Evolutionary conservation across 2,329 filamentous ascomycete genomes (phyloP), one percentile per base, ranked within the genome.

Genomic region (Fusarium floridanum): DNA sequence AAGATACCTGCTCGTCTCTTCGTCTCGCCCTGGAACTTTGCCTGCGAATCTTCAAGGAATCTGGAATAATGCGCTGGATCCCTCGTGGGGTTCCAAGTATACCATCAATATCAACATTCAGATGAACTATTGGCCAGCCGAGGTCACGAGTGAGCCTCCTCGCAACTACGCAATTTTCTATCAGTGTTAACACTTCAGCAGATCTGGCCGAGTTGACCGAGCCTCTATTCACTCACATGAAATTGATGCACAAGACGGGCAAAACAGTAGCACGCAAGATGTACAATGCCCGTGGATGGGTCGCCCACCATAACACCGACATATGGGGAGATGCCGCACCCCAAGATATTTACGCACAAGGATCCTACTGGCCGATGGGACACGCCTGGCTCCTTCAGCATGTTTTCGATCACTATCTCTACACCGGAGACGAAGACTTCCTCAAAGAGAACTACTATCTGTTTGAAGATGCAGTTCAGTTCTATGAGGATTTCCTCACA

Each of bases 251-350:
- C 55, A 57, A 59, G 55, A 56, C 41, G 1, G 57, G 64, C 6
- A 56, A 61, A 17, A n/a, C 5, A 17, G 53, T 41, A 24, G 64
- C 57, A 56, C 34, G 36, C 9, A 62, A 55, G 0, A 66, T 66
- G 57, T 50, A 41, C n/a, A 22, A 61, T 20, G 64, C 64, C 17
- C 45, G 43, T 8, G 64, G 56, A 22, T 66, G 60, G 60, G 32
- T 62, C 6, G 60, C 60, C 2, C 60, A 62, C 29, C 64, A 61
- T 9, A 66, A 66, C 43, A 60, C 56, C 8, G 64, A 66, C 37
- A 50, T 66, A 4, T 61, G 56, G 56, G 64, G 56, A 17, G 64
- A 55, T 22, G 41, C 57, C 20, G 64, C 64, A 12, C 60, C 60
- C 16, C 45, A 64, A 8, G 61, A 56, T n/a, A 55, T 56, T 20